phyloP scores from a whole-genome alignment of 495 filamentous ascomycete genomes.

The Opeltia flavorubescens region DNA sequence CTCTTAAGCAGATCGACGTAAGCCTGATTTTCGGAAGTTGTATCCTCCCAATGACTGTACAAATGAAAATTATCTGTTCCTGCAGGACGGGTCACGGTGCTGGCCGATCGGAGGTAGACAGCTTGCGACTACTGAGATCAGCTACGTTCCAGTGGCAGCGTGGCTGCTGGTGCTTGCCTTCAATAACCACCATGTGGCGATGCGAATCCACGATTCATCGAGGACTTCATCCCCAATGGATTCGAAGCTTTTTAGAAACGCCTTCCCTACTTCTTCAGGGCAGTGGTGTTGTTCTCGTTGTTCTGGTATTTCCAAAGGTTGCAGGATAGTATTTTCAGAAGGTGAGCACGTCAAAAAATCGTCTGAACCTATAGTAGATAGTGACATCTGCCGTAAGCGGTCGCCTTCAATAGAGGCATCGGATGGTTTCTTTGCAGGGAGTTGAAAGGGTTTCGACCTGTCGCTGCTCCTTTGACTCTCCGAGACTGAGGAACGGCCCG shows the following conservation, averaged over 20 bases:
- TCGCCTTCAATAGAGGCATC: conserved; percentile 1
- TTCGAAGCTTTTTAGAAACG: conserved; percentile 1
- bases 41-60: conserved; percentile 5
- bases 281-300: conserved; percentile 4
- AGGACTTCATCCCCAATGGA: neutral
- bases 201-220: conserved; percentile 7
- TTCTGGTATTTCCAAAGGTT: neutral
- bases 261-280: neutral
- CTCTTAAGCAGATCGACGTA: conserved; percentile 8
- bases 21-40: conserved; percentile 7
- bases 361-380: neutral
- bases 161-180: conserved; percentile 2
- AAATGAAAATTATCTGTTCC: neutral
- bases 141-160: neutral
- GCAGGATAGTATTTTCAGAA: neutral
- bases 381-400: neutral
- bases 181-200: conserved; percentile 11
- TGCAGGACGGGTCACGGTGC: neutral
- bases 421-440: neutral
- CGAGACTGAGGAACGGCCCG: neutral
- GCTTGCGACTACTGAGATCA: neutral
- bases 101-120: neutral
- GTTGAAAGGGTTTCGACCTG: neutral
- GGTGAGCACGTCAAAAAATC: neutral
- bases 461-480: neutral